Evolutionary conservation across 108 stramenopile species (phyloP), one percentile per base, ranked within the genome.

Genomic region (Schizochytrium sp.): DNA sequence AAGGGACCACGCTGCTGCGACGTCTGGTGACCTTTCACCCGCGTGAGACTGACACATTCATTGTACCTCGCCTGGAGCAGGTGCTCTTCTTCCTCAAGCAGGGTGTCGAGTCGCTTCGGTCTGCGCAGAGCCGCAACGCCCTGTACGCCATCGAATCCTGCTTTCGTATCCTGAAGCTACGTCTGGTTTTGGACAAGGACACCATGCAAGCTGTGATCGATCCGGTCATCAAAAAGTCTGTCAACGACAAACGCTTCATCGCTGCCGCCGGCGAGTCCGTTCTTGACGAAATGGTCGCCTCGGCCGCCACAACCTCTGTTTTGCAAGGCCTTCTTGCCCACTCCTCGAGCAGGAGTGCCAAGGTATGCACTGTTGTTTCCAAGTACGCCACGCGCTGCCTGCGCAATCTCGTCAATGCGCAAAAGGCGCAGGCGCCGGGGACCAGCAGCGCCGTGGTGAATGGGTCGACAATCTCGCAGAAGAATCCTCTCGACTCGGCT

Each of bases 161-260:
- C 48, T 83, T 83, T 83, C 76, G 48, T 12, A 53, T 2, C 28
- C 48, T 47, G 12, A 53, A 83, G 23, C 6, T 25, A 23, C 48
- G 76, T 18, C 76, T 83, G 43, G 51, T 83, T 12, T 16, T 53
- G 19, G 51, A 23, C 76, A 23, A 83, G 76, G 76, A 83, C 6
- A 53, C 76, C 4, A 12, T 83, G 45, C 48, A 53, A 28, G 51
- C 51, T 12, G 48, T 83, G 43, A 53, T 83, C 51, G 76, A 83
- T 45, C 23, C 76, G 18, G 23, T 83, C 51, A 53, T 83, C 25
- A 47, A 25, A 21, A 83, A 83, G 51, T 45, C 43, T 23, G 76
- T 53, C n/a, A 83, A 83, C 76, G 76, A 83, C 51, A 83, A 83
- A 23, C 76, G 76, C 48, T 83, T 83, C 51, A 83, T 83, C 28